Evolutionary conservation across 2,329 filamentous ascomycete species (phyloP).

Genomic region (Penicillium sp.): DNA sequence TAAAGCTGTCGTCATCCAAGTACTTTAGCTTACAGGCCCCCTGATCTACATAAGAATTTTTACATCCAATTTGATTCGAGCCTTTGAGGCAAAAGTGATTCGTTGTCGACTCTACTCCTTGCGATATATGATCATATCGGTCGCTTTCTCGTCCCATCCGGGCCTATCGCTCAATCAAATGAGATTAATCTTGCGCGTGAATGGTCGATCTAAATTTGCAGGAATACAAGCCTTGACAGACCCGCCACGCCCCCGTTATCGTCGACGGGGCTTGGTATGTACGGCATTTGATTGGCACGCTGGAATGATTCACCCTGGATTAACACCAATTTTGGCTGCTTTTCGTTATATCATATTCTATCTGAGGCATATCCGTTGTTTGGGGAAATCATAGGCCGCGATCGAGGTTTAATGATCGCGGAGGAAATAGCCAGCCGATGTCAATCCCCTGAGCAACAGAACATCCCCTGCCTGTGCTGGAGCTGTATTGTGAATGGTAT

Average conservation of each 20-base stretch:
- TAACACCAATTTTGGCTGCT: conserved; percentile 8
- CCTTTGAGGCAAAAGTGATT: not conserved
- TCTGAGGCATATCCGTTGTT: not conserved
- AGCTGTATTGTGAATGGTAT: not conserved
- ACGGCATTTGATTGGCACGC: conserved; percentile 22
- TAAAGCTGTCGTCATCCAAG: conserved; percentile 17
- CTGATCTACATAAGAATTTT: conserved; percentile 12
- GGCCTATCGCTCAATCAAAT: not conserved
- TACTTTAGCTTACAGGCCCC: conserved; percentile 10
- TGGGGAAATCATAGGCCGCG: not conserved
- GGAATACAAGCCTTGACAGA: conserved; percentile 24
- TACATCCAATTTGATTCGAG: not conserved
- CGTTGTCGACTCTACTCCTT: not conserved
- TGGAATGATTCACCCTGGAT: conserved; percentile 20
- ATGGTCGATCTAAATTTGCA: conserved; percentile 28
- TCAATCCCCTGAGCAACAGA: conserved; percentile 4
- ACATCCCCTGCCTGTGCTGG: not conserved
- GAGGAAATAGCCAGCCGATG: not conserved
- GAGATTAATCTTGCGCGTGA: not conserved
- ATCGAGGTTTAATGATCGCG: not conserved
- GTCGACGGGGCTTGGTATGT: conserved; percentile 19
- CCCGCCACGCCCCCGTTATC: conserved; percentile 27
- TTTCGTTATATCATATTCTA: conserved; percentile 3
- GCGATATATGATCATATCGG: not conserved
- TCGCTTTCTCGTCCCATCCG: not conserved